Percentiles rank a stretch among this genome's conserved stretches.
Conservation (phyloP, 1,139 yeast species). For the Debaryomycetaceae sp. region DNA sequence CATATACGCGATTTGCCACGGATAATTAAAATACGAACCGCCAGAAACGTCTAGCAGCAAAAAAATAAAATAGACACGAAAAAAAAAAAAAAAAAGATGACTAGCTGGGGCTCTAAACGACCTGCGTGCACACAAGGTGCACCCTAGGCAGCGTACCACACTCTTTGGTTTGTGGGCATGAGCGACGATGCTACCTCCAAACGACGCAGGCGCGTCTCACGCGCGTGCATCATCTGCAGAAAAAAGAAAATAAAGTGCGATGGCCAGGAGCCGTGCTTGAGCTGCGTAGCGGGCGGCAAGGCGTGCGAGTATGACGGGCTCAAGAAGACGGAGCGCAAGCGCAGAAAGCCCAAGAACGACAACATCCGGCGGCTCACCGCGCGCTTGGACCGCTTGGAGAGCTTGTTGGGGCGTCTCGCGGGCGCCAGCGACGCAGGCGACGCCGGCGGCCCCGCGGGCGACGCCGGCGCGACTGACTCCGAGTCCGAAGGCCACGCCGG, state of each 20-base stretch:
- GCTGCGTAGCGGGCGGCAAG: slow-evolving; percentile 50
- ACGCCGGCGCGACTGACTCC: not conserved
- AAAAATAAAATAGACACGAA: slow-evolving; percentile 1
- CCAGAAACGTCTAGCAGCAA: too few species aligned
- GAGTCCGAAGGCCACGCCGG: not conserved
- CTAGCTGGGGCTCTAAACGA: too few species aligned
- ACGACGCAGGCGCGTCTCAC: slow-evolving; percentile 72
- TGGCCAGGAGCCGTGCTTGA: slow-evolving; percentile 82
- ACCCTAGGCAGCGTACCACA: too few species aligned
- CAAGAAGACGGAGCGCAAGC: slow-evolving; percentile 4
- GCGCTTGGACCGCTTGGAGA: slow-evolving; percentile 5
- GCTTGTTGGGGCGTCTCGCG: slow-evolving; percentile 4
- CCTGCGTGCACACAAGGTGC: too few species aligned
- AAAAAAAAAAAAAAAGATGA: too few species aligned
- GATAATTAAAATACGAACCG: not conserved
- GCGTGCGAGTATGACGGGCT: slow-evolving; percentile 4
- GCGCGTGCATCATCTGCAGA: slow-evolving; percentile 81
- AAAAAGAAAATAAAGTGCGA: slow-evolving; percentile 83
- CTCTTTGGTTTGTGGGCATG: too few species aligned
- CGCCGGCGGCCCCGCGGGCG: not conserved
- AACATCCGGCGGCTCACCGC: slow-evolving; percentile 1
- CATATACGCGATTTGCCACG: too few species aligned
- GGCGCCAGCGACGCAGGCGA: not conserved
- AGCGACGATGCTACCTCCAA: not conserved
- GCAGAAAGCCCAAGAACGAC: slow-evolving; percentile 3